Evolutionary conservation across 371 early-diverging fungal species (phyloP).

Genomic region (Apophysomyces trapeziformis): DNA sequence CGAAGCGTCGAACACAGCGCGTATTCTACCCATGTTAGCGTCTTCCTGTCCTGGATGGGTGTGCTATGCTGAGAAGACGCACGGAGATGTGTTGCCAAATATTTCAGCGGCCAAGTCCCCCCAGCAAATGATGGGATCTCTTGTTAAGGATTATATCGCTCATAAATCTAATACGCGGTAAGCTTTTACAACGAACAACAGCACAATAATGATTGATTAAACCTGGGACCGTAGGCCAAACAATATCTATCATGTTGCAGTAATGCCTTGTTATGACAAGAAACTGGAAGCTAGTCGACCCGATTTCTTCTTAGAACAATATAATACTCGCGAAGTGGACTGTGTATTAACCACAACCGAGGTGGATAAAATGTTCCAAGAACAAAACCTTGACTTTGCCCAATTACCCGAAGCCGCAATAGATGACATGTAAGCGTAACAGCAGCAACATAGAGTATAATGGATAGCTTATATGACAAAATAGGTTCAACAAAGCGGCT

Average conservation of each 20-base stretch:
- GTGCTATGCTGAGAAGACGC: conserved; percentile 99
- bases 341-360: conserved; percentile 91
- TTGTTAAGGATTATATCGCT: conserved; percentile 85
- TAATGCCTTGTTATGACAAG: conserved; percentile 99
- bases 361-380: conserved; percentile 80
- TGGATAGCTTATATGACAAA: not conserved
- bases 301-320: conserved; percentile 85
- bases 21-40: conserved; percentile 74
- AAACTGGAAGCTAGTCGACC: conserved; percentile 95
- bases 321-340: conserved; percentile 89
- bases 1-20: conserved; percentile 24
- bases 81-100: conserved; percentile 81
- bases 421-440: conserved; percentile 50
- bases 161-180: conserved; percentile 59
- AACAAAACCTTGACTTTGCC: conserved; percentile 57
- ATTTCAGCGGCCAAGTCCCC: conserved; percentile 91
- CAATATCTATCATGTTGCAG: conserved; percentile 86
- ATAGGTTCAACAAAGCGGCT: conserved; percentile 49
- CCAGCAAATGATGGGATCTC: conserved; percentile 94
- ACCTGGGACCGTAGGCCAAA: conserved; percentile 48
- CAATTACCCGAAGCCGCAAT: conserved; percentile 55
- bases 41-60: conserved; percentile 95
- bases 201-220: not conserved
- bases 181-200: conserved; percentile 6
- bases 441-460: not conserved